Evolutionary conservation across 805 yeast genomes (phyloP).

Genomic region (Metschnikowia colocasiae): DNA sequence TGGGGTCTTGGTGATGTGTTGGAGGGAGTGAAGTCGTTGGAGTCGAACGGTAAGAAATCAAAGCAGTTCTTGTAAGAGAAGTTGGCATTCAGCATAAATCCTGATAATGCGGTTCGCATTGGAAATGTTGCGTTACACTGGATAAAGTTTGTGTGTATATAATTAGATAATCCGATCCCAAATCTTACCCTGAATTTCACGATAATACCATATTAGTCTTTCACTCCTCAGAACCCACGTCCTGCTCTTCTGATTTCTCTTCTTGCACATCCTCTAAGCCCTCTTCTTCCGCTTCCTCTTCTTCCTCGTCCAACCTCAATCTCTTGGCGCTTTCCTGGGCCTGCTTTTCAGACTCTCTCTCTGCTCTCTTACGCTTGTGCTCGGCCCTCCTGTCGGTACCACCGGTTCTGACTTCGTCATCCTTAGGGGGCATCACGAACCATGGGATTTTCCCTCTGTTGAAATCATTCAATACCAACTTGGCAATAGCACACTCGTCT

Average conservation of each 20-base stretch:
- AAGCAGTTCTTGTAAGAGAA: neutral
- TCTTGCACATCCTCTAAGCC: conserved; percentile 2
- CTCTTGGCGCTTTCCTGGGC: conserved; percentile 25
- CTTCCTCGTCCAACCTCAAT: conserved; percentile 22
- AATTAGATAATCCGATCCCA: conserved; percentile 7
- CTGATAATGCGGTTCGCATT: neutral
- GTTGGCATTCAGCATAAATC: neutral
- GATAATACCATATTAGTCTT: conserved; percentile 1
- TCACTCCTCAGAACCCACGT: conserved; percentile 14
- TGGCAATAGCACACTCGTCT: conserved; percentile 89
- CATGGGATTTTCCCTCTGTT: conserved; percentile 97
- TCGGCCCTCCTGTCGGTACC: conserved; percentile 50
- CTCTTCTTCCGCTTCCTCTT: conserved; percentile 13
- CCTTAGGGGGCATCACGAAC: conserved; percentile 93
- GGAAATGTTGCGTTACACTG: neutral
- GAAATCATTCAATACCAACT: conserved; percentile 86
- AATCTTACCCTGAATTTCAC: conserved; percentile 1
- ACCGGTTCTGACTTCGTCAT: conserved; percentile 53
- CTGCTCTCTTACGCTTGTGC: conserved; percentile 51
- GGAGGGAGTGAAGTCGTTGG: conserved; percentile 8
- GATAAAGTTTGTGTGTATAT: conserved; percentile 2
- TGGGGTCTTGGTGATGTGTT: conserved; percentile 45
- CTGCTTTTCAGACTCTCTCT: conserved; percentile 37
- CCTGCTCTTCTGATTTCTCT: conserved; percentile 16
- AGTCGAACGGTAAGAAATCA: neutral